Base-by-base conservation (phyloP, 2,329 filamentous ascomycete species). In the Hyphodiscus sp. region DNA sequence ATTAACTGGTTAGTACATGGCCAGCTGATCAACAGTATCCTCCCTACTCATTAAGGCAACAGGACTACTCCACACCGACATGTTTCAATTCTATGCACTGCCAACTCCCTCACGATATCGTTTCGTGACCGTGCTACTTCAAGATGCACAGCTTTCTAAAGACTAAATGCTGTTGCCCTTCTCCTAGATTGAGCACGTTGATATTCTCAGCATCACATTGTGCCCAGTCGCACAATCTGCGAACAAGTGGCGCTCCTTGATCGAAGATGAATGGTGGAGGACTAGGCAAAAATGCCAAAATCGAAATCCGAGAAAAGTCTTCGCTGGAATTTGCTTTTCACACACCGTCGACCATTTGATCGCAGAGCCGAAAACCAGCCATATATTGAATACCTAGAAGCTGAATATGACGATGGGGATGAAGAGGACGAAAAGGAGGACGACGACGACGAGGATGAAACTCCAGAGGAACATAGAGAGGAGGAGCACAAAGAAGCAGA, bases 331-430 rank as follows among this genome's bases (percentile, higher is more conserved):
- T 18, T 41, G 38, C 16, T 48, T n/a, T 52, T 47, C 20, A 47
- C 45, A 13, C 2, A 18, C 44, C 33, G 38, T 9, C 45, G 38
- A 23, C 7, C 4, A 30, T 48, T 52, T 19, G 19, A 48, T 48
- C 50, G 45, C n/a, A 2, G 43, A 43, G n/a, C 50, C 20, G 50
- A 52, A 29, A 52, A 52, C 13, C 33, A n/a, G 42, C 43, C 23
- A 1, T 52, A 44, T 30, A 30, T 48, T 33, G 50, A 52, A 20
- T 52, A 11, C 16, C 38, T 49, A n/a, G 30, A 10, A 11, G 16
- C 42, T 29, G 45, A 43, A 11, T 13, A 38, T 38, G 33, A 38
- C 16, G 33, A 49, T 20, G 30, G 38, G 18, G 33, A 18, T 49
- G 33, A 41, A 10, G n/a, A 16, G 3, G 41, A 43, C 4, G 20